These are phyloP conservation scores for Ophiostoma quercus DNA, from an alignment of 2,329 filamentous ascomycete species.

Conservation along the genomic window DNA sequence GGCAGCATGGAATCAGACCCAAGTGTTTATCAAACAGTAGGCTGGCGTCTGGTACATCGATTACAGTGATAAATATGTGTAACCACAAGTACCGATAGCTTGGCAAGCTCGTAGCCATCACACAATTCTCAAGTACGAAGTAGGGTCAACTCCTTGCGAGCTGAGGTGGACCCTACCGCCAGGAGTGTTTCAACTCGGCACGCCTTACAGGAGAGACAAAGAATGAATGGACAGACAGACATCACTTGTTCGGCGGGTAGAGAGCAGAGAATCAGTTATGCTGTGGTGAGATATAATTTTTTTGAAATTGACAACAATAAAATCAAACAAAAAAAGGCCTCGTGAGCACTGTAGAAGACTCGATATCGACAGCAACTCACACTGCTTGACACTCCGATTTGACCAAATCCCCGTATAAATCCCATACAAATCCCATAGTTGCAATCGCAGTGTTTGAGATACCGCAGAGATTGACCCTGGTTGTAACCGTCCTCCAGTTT, in stretches of 20 bases:
- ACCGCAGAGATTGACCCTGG: not conserved
- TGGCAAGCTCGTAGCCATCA: not conserved
- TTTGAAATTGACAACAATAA: not conserved
- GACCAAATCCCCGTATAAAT: not conserved
- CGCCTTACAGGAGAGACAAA: not conserved
- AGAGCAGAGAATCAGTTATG: not conserved
- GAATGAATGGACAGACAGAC: not conserved
- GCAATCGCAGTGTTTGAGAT: not conserved
- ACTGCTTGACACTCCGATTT: not conserved
- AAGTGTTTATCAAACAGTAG: not conserved
- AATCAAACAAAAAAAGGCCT: not conserved
- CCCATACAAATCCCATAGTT: not conserved
- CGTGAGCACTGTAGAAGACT: too few relatives aligned
- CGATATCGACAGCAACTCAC: not conserved
- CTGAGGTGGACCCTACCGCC: not conserved
- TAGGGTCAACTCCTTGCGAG: not conserved
- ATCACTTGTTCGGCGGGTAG: not conserved
- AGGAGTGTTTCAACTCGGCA: constrained; percentile 4
- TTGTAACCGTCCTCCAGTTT: not conserved
- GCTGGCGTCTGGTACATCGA: not conserved
- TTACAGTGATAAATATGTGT: not conserved
- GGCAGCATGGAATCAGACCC: not conserved
- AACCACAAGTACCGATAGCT: not conserved
- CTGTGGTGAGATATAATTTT: not conserved
- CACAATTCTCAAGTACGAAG: not conserved